Percentiles rank a stretch among this genome's conserved stretches.
These are phyloP conservation scores for Hevea brasiliensis DNA, from an alignment of 345 rosid genomes.

Conservation along the genomic window DNA sequence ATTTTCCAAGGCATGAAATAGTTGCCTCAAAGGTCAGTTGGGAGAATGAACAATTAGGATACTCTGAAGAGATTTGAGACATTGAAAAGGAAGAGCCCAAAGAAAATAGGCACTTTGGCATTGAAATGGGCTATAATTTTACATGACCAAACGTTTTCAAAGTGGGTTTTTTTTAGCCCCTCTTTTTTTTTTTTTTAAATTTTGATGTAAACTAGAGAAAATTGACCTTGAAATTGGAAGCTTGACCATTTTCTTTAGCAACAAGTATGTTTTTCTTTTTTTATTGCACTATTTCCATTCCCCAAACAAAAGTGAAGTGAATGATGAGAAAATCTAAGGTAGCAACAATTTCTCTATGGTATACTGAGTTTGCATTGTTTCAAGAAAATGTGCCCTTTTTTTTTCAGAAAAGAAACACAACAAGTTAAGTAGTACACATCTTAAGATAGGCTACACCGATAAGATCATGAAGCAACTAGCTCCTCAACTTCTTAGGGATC, in stretches of 20 bases:
- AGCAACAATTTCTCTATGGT: not conserved
- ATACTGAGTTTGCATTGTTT: no score
- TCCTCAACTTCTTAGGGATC: no score
- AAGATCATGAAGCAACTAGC: no score
- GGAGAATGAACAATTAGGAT: slow-evolving; percentile 61
- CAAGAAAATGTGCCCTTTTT: no score
- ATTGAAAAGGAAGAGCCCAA: not conserved
- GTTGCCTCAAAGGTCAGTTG: slow-evolving; percentile 75
- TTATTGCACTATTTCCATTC: not conserved
- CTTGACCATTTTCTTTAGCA: not conserved
- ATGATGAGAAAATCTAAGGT: not conserved
- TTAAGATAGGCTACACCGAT: no score
- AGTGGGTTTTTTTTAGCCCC: slow-evolving; percentile 12
- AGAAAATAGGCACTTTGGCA: not conserved
- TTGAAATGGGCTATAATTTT: slow-evolving; percentile 24
- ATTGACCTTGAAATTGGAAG: not conserved
- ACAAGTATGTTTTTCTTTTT: no score
- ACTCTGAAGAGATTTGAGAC: slow-evolving; percentile 28
- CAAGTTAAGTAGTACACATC: no score
- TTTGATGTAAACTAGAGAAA: slow-evolving; percentile 1
- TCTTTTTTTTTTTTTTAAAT: not conserved
- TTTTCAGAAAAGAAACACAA: no score
- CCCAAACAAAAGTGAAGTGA: not conserved
- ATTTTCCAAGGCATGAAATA: slow-evolving; percentile 67
- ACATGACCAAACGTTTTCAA: slow-evolving; percentile 22